Evolutionary conservation across 2,329 filamentous ascomycete species (phyloP), one percentile per base, ranked within the genome.

Genomic region (Paraconiothyrium sp.): DNA sequence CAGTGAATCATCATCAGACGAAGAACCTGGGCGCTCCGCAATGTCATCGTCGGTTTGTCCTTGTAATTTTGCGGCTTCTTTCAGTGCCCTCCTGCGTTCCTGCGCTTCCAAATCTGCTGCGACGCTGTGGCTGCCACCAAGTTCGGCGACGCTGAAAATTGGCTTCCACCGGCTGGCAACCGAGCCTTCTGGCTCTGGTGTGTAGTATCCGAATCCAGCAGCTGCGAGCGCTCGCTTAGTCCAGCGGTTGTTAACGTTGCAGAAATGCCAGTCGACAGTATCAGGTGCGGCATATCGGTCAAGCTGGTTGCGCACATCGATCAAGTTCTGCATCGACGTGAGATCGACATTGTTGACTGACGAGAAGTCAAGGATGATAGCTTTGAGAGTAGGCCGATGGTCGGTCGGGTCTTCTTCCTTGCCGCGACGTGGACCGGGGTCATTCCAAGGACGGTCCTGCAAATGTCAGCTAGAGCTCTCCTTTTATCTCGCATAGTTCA

Each of bases 301-400:
- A 41, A 99, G 89, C 76, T 97, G 94, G 80, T 97, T 97, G 70
- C 94, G 92, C 0, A 97, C 91, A 72, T 98, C 95, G 73, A 98
- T 97, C 47, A 99, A 83, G 72, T 93, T 90, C 80, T 99, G 95
- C 2, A 97, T 87, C 0, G 93, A 95, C 0, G 95, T 98, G 64
- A 97, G 89, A 72, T 99, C 95, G 58, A 97, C 90, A 69, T 97
- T 93, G 81, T 97, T 97, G 67, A 98, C 94, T 0, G 92, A 91
- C 0, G 91, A 94, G 79, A 98, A 97, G 78, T 99, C 95, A 24
- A 99, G 86, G 62, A 98, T 94, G 69, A 98, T 84, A 32, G 94
- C 94, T 76, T 92, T 93, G 57, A 97, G 86, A 0, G 88, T 91
- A 1, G 93, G 91, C 14, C 88, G 82, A 56, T 84, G 82, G 54